Conservation (phyloP, 306 rosid species). For the Purshia tridentata region DNA sequence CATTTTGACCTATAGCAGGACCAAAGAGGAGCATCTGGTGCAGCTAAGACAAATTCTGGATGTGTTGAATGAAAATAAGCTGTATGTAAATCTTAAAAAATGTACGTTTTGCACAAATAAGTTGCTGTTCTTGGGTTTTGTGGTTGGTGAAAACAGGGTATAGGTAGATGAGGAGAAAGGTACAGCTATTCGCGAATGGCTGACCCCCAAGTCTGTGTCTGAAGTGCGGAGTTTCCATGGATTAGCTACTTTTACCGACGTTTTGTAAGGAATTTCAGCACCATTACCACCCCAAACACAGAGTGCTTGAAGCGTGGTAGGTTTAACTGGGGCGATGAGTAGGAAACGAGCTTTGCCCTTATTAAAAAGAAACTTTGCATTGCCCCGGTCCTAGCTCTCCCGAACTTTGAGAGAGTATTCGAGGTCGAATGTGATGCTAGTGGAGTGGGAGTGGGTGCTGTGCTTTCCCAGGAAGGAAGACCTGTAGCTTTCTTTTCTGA, state of each 20-base stretch:
- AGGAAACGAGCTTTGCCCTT: not conserved
- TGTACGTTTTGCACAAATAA: not conserved
- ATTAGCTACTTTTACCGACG: not conserved
- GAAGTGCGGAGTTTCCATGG: no score
- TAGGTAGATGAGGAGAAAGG: no score
- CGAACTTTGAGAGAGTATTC: no score
- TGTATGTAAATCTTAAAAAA: conserved; percentile 9
- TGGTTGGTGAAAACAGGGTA: not conserved
- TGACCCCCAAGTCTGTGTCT: no score
- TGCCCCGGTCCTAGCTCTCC: not conserved
- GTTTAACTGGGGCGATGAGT: not conserved
- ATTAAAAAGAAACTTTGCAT: not conserved
- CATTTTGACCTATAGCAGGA: not conserved
- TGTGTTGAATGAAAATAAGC: not conserved
- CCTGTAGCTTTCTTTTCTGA: no score
- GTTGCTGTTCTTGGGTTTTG: not conserved
- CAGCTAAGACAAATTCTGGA: not conserved
- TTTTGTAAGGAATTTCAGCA: not conserved
- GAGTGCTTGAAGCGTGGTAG: not conserved
- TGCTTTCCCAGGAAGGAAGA: no score
- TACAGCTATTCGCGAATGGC: no score
- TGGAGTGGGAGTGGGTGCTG: no score
- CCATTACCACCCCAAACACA: not conserved
- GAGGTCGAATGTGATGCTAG: no score
- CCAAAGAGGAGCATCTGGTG: no score